A percentile compares a stretch with the other conserved stretches of the same genome.
Conservation (phyloP, 1,139 yeast species). For the Sporopachydermia cereana region DNA sequence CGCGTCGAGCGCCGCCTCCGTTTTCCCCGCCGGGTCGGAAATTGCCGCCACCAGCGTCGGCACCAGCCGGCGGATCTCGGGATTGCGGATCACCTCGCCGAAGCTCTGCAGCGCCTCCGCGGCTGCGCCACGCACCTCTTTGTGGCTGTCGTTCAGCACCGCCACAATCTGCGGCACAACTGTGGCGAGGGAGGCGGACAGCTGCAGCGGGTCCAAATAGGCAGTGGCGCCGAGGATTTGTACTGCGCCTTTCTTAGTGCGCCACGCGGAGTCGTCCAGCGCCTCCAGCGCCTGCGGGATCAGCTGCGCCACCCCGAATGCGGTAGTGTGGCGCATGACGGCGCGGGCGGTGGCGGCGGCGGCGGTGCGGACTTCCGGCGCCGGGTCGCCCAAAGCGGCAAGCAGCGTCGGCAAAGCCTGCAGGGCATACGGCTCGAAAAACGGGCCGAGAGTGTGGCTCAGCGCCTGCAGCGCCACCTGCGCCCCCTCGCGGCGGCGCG, state of each 20-base stretch:
- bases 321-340: constrained; percentile 85
- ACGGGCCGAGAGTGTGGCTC: constrained; percentile 60
- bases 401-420: constrained; percentile 77
- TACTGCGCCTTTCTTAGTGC: constrained; percentile 94
- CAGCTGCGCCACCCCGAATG: constrained; percentile 81
- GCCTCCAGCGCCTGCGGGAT: constrained; percentile 85
- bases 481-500: constrained; percentile 75
- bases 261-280: constrained; percentile 86
- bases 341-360: constrained; percentile 79
- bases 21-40: constrained; percentile 86
- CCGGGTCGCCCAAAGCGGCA: constrained; percentile 72
- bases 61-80: constrained; percentile 85
- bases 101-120: constrained; percentile 79
- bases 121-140: constrained; percentile 93
- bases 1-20: constrained; percentile 80
- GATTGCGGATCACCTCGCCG: constrained; percentile 95
- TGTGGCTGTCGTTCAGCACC: constrained; percentile 88
- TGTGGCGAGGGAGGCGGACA: constrained; percentile 76
- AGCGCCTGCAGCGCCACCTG: constrained; percentile 79
- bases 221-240: constrained; percentile 97
- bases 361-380: constrained; percentile 79
- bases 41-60: constrained; percentile 88
- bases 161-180: constrained; percentile 96
- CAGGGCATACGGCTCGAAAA: constrained; percentile 88
- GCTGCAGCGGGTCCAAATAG: constrained; percentile 85